These are phyloP conservation scores for Candida loeiensis DNA, from an alignment of 805 yeast genomes.

Conservation along the genomic window DNA sequence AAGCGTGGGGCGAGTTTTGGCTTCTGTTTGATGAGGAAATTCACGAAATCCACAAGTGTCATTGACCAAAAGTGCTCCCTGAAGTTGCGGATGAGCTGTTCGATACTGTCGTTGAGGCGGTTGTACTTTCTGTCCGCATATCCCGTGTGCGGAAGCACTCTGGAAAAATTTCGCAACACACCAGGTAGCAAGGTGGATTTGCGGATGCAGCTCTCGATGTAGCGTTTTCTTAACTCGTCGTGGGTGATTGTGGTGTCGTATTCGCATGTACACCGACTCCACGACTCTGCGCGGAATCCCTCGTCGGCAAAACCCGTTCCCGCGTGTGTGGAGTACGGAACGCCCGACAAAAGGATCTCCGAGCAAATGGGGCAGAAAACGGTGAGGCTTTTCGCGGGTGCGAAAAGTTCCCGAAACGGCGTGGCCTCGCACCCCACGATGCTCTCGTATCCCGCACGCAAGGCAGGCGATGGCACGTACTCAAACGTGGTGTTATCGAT, in stretches of 20 bases:
- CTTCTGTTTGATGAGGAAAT: neutral
- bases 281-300: neutral
- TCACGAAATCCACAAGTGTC: neutral
- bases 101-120: too few species aligned
- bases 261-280: neutral
- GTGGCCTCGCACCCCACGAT: too few species aligned
- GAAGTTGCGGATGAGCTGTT: neutral
- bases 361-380: slow-evolving; percentile 17
- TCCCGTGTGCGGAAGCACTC: neutral
- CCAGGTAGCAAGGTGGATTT: slow-evolving; percentile 7
- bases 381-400: too few species aligned
- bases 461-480: slow-evolving; percentile 12
- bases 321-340: slow-evolving; percentile 10
- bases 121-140: neutral
- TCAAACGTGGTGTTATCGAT: slow-evolving; percentile 13
- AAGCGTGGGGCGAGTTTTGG: neutral
- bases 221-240: slow-evolving; percentile 19
- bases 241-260: slow-evolving; percentile 13
- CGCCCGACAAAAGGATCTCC: slow-evolving; percentile 5
- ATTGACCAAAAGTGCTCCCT: neutral
- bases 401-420: too few species aligned
- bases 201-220: slow-evolving; percentile 13
- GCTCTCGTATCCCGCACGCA: too few species aligned
- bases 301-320: slow-evolving; percentile 16
- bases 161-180: neutral